Evolutionary conservation across 1,139 yeast species (phyloP).

Genomic region (Kodamaea suecica): DNA sequence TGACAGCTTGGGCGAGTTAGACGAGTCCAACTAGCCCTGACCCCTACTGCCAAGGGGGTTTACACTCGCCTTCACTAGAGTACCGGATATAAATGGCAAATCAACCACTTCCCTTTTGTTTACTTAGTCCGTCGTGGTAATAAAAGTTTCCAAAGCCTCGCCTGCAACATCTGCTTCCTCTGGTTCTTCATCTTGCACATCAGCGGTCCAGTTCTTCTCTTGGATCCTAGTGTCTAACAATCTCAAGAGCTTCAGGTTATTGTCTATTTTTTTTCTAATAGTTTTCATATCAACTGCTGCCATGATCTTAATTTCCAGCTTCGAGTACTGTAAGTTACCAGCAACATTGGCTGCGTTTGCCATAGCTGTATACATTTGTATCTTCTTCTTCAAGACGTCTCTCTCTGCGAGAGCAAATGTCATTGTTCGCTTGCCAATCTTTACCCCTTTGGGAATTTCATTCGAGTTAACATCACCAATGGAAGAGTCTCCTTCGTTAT

Average conservation of each 20-base stretch:
- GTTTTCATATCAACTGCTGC: neutral
- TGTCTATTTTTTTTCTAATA: neutral
- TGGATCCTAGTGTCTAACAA: neutral
- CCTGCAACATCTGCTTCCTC: neutral
- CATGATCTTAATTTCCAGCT: neutral
- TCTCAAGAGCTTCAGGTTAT: conserved; percentile 1
- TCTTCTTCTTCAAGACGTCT: neutral
- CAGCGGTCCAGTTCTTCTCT: conserved; percentile 1
- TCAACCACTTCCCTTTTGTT: neutral
- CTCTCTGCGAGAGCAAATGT: conserved; percentile 1
- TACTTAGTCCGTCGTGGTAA: neutral
- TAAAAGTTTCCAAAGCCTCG: neutral
- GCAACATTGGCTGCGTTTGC: neutral
- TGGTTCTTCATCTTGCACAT: neutral
- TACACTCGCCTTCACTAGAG: conserved; percentile 1
- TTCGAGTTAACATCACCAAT: neutral
- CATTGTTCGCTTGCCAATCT: neutral
- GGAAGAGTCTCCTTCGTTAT: neutral
- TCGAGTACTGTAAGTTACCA: neutral
- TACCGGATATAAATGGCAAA: neutral
- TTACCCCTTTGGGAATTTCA: neutral
- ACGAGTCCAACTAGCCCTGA: too few species aligned
- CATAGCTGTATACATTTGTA: neutral
- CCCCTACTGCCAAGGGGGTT: neutral
- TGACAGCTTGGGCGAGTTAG: too few species aligned